phyloP scores from a whole-genome alignment of 2,329 filamentous ascomycete genomes.

The Fusarium sp. region DNA sequence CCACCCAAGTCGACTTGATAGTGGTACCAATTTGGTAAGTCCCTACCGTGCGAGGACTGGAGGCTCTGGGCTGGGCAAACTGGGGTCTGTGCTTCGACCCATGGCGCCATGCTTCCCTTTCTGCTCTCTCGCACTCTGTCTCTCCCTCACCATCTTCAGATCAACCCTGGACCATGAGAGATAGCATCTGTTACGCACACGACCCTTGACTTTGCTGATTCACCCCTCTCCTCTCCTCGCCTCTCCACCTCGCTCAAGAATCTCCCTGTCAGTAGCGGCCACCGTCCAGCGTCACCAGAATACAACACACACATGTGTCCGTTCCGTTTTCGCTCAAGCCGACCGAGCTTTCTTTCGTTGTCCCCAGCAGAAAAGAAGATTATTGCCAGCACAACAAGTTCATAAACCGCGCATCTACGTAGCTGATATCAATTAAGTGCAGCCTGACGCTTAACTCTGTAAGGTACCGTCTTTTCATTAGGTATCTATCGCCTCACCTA shows the following conservation, averaged over 20 bases:
- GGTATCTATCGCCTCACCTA: constrained; percentile 20
- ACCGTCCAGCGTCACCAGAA: constrained; percentile 26
- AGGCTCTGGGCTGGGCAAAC: background rate
- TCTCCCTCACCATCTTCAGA: constrained; percentile 16
- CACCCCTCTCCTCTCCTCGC: constrained; percentile 18
- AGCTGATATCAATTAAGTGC: background rate
- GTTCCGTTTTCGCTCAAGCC: constrained; percentile 27
- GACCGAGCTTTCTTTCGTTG: constrained; percentile 29
- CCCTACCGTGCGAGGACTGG: constrained; percentile 21
- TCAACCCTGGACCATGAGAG: constrained; percentile 19
- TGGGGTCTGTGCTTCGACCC: constrained; percentile 26
- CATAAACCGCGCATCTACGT: constrained; percentile 17
- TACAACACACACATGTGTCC: constrained; percentile 27
- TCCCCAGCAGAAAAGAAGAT: constrained; percentile 27
- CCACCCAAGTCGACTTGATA: constrained; percentile 9
- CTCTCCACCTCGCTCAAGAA: constrained; percentile 27
- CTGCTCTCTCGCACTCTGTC: constrained; percentile 4
- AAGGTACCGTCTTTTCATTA: constrained; percentile 14
- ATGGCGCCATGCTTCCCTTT: constrained; percentile 31
- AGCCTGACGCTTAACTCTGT: constrained; percentile 12
- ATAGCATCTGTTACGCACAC: constrained; percentile 17
- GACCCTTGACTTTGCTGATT: background rate
- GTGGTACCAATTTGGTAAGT: constrained; percentile 27
- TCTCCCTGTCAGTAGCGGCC: constrained; percentile 13
- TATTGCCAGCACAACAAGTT: constrained; percentile 29